Base-by-base conservation (phyloP, 2,329 filamentous ascomycete genomes). In the Xylaria hypoxylon region DNA sequence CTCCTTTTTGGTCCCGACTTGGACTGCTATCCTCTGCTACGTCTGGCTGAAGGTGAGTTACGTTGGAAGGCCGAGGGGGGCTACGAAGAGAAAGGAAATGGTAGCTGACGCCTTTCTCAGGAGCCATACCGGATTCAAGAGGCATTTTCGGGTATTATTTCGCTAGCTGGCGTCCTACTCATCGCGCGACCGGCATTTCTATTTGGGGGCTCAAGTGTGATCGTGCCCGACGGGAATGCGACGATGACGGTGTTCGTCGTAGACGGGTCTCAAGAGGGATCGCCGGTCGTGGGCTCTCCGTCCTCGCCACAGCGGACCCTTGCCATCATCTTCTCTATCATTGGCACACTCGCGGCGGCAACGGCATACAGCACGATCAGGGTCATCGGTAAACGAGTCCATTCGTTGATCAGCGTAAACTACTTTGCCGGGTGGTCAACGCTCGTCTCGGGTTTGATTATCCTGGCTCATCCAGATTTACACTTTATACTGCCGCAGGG, bases 331-430 rank as follows among this genome's bases (percentile, higher is more conserved):
- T 83, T 90, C 2, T 89, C 90, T 0, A 82, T 94, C 58, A 66
- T 93, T 0, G 92, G 92, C 0, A 89, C 94, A 0, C 77, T 92
- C 1, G 90, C 89, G 2, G 86, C 90, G 0, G 88, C 91, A 0
- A 84, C 85, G 0, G 92, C 92, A 1, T 93, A 90, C 73, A 91
- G 88, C 0, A 89, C 87, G 0, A 93, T 96, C 65, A 85, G 92
- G 8, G 87, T 91, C 74, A 93, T 95, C 65, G 92, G 92, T 1
- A 87, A 88, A 70, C 84, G 91, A 22, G 90, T 90, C 0, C 92
- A 95, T 75, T 89, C 92, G 0, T 85, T 96, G 17, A 86, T 95
- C 47, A 89, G 86, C 33, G 92, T 95, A 7, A 94, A 92, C 69
- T 95, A 94, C 77, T 94, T 95, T 75, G 89, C 90, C 1, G 80